These are phyloP conservation scores for Hamigera avellanea DNA, from an alignment of 495 filamentous ascomycete species.

Conservation along the genomic window DNA sequence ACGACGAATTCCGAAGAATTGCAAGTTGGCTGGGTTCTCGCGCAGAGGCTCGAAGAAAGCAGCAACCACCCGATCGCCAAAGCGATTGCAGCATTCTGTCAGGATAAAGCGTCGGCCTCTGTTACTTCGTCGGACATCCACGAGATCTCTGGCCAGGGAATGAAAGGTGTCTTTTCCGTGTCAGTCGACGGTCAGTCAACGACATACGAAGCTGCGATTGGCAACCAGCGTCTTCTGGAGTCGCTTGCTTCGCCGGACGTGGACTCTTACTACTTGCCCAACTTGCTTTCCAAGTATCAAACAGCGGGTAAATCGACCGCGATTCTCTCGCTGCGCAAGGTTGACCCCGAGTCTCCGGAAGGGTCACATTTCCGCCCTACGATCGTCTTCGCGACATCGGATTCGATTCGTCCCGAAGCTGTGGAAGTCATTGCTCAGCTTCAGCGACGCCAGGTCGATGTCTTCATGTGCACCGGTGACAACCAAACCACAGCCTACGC, in stretches of 20 bases:
- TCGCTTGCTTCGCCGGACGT: constrained; percentile 15
- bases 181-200: constrained; percentile 8
- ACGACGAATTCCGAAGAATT: constrained; percentile 24
- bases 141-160: constrained; percentile 73
- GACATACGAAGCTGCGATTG: constrained; percentile 59
- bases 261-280: constrained; percentile 26
- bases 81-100: constrained; percentile 63
- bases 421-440: constrained; percentile 54
- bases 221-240: constrained; percentile 67
- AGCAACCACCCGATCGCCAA: constrained; percentile 83
- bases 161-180: constrained; percentile 56
- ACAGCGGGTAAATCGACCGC: constrained; percentile 61
- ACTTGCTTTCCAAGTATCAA: constrained; percentile 53
- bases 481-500: constrained; percentile 41
- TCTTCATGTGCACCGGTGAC: constrained; percentile 93
- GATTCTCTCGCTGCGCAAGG: constrained; percentile 44
- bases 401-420: constrained; percentile 73
- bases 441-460: constrained; percentile 46
- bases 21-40: constrained; percentile 36
- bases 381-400: constrained; percentile 58
- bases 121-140: constrained; percentile 41
- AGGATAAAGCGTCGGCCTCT: constrained; percentile 16
- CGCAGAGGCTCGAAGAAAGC: constrained; percentile 62
- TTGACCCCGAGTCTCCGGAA: constrained; percentile 13
- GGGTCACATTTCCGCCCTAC: constrained; percentile 36